Conservation (phyloP, 208 protist genomes). For the Crithidia brevicula region DNA sequence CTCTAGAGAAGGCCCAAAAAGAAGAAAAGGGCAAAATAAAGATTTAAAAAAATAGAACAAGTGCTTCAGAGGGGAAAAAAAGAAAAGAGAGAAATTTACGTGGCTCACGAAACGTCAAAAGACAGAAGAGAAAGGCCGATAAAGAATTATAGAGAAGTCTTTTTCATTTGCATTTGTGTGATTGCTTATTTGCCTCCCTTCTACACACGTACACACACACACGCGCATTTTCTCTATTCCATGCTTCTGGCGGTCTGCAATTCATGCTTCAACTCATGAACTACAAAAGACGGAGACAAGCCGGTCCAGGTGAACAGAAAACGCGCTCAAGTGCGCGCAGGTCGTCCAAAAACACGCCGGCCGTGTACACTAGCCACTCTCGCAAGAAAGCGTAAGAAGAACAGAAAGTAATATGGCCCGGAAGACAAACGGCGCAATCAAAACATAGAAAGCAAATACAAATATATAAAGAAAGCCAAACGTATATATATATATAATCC, state of each 20-base stretch:
- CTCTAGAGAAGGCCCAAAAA: not conserved
- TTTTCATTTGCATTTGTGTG: not conserved
- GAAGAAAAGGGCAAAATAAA: not conserved
- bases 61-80: slow-evolving; percentile 17
- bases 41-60: slow-evolving; percentile 1
- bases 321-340: no score
- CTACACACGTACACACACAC: not conserved
- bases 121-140: not conserved
- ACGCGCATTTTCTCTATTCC: no score
- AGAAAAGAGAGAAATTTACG: slow-evolving; percentile 25
- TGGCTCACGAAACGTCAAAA: not conserved
- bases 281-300: not conserved
- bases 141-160: not conserved
- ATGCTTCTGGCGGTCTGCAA: not conserved
- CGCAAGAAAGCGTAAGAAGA: no score
- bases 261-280: not conserved
- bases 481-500: no score
- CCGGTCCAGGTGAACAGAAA: not conserved
- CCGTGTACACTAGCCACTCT: no score
- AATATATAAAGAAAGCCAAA: no score
- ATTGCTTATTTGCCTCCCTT: not conserved
- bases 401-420: no score
- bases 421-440: no score
- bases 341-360: no score
- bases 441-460: no score